Conservation (phyloP, 768 basidiomycete species). For the Hirschioporus abietinus region DNA sequence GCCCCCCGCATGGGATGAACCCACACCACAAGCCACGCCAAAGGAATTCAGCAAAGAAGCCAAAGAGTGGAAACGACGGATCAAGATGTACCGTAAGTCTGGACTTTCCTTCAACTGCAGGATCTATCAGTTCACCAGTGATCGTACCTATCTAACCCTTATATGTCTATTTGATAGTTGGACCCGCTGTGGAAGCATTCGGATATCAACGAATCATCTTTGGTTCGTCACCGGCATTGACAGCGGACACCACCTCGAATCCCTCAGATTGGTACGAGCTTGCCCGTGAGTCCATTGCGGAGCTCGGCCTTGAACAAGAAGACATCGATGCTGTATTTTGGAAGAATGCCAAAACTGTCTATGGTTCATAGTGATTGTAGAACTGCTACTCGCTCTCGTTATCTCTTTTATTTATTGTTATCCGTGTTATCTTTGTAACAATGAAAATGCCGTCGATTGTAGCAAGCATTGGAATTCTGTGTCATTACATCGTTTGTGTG, state of each 20-base stretch:
- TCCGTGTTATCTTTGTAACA: neutral
- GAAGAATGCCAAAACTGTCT: constrained; percentile 41
- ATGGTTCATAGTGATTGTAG: constrained; percentile 17
- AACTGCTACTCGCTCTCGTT: neutral
- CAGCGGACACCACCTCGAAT: constrained; percentile 39
- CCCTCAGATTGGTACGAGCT: constrained; percentile 77
- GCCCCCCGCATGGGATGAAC: constrained; percentile 69
- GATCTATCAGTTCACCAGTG: neutral
- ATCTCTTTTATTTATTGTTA: neutral
- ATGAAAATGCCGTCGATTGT: neutral
- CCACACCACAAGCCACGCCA: constrained; percentile 44
- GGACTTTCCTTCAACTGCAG: neutral
- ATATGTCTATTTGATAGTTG: constrained; percentile 40
- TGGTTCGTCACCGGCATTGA: constrained; percentile 67
- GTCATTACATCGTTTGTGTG: neutral
- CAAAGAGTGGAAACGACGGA: constrained; percentile 38
- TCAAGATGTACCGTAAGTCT: constrained; percentile 24
- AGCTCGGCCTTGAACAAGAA: constrained; percentile 74
- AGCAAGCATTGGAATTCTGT: neutral
- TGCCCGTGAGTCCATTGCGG: constrained; percentile 71
- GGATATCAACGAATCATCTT: constrained; percentile 80
- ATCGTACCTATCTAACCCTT: neutral
- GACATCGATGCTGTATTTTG: constrained; percentile 71
- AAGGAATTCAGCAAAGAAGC: constrained; percentile 35
- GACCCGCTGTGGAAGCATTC: constrained; percentile 80